Evolutionary conservation across 345 rosid species (phyloP).

Genomic region (Camelina neglecta): DNA sequence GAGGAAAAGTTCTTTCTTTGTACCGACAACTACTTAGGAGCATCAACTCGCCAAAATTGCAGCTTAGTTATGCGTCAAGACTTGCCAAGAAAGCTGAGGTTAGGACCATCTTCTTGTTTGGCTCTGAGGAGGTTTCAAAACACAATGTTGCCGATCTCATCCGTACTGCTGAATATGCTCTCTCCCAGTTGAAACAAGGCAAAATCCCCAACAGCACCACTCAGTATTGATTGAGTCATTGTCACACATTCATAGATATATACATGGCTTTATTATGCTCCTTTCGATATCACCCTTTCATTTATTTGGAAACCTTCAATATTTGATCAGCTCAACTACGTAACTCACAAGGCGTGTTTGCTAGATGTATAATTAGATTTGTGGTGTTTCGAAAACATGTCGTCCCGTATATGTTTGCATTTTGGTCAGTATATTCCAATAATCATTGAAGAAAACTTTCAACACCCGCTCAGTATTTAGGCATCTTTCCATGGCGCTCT

Average conservation of each 20-base stretch:
- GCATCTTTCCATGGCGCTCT: too few relatives aligned
- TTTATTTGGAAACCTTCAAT: not conserved
- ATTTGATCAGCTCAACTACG: not conserved
- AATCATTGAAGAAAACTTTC: not conserved
- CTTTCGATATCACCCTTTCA: not conserved
- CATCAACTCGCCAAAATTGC: slow-evolving; percentile 58
- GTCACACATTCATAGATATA: not conserved
- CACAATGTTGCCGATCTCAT: slow-evolving; percentile 64
- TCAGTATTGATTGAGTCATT: slow-evolving; percentile 37
- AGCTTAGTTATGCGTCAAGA: slow-evolving; percentile 62
- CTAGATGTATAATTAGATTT: not conserved
- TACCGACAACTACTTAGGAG: slow-evolving; percentile 62
- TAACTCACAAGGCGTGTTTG: not conserved
- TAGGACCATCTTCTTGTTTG: slow-evolving; percentile 58
- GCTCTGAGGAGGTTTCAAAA: slow-evolving; percentile 56
- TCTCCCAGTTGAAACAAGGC: slow-evolving; percentile 57
- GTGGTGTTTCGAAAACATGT: not conserved
- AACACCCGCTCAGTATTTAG: too few relatives aligned
- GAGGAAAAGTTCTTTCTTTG: slow-evolving; percentile 56
- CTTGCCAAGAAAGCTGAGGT: slow-evolving; percentile 67
- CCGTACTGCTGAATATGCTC: slow-evolving; percentile 58
- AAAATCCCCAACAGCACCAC: slow-evolving; percentile 52
- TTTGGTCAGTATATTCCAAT: not conserved
- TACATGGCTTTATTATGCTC: not conserved
- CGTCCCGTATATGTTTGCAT: not conserved